Conservation (phyloP, 2,329 filamentous ascomycete genomes). For the Clarireedia sp. region DNA sequence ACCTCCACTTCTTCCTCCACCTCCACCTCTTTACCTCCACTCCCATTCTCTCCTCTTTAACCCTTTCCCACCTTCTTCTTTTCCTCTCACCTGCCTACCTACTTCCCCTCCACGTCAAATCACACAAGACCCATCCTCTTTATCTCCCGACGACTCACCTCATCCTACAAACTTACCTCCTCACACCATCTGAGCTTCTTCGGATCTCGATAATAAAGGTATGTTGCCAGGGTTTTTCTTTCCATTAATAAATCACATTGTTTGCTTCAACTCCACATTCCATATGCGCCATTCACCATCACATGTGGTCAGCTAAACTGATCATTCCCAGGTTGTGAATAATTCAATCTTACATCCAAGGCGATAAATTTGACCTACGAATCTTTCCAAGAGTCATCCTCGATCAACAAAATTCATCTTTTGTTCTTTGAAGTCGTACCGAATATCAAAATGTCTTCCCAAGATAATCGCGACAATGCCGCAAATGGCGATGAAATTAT, state of each 20-base stretch:
- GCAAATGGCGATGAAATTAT: slow-evolving; percentile 41
- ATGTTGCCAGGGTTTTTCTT: not conserved
- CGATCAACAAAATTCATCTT: not conserved
- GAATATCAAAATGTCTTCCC: slow-evolving; percentile 24
- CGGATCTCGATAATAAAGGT: slow-evolving; percentile 5
- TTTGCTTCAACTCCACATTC: not conserved
- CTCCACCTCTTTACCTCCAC: slow-evolving; percentile 11
- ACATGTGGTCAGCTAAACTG: not conserved
- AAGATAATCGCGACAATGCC: slow-evolving; percentile 27
- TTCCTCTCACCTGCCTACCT: slow-evolving; percentile 13
- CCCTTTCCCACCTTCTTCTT: slow-evolving; percentile 11
- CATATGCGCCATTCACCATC: slow-evolving; percentile 6
- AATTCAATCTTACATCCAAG: not conserved
- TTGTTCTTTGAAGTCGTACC: not conserved
- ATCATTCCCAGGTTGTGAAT: not conserved
- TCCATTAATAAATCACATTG: not conserved
- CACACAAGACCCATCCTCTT: slow-evolving; percentile 2
- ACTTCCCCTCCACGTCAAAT: slow-evolving; percentile 6
- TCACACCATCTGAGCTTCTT: not conserved
- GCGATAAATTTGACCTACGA: no score
- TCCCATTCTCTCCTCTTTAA: slow-evolving; percentile 15
- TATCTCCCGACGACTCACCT: slow-evolving; percentile 6
- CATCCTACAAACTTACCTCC: slow-evolving; percentile 6
- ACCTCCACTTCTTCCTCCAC: slow-evolving; percentile 11
- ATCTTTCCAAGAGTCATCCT: not conserved